These are phyloP conservation scores for Microdochium bolleyi DNA, from an alignment of 2,329 filamentous ascomycete genomes.

Conservation along the genomic window DNA sequence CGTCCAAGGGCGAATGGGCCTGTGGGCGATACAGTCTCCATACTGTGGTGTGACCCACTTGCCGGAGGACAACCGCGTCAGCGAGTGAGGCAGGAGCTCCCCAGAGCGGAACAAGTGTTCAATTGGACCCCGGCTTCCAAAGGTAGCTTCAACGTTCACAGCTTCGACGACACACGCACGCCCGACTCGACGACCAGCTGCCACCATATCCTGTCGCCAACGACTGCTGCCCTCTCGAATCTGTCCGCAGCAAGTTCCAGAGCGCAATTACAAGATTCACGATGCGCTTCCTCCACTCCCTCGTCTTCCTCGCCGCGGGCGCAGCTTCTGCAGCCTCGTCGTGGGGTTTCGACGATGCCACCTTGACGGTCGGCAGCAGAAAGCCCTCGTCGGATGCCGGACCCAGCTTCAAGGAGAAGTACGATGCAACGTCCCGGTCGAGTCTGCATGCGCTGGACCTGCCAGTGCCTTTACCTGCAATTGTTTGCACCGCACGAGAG, in stretches of 20 bases:
- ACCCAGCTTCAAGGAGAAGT: conserved; percentile 53
- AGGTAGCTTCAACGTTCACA: neutral
- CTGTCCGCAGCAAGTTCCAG: neutral
- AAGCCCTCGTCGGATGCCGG: conserved; percentile 41
- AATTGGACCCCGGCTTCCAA: conserved; percentile 1
- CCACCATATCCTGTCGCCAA: neutral
- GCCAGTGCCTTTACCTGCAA: no score
- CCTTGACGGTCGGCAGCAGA: conserved; percentile 57
- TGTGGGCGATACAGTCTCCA: neutral
- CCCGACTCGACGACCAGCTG: neutral
- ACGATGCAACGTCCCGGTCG: conserved; percentile 19
- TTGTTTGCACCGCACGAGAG: no score
- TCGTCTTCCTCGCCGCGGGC: conserved; percentile 40
- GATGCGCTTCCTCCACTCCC: conserved; percentile 33
- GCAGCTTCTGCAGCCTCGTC: conserved; percentile 45
- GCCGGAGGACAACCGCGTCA: conserved; percentile 3
- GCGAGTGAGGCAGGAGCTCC: neutral
- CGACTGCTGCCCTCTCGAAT: neutral
- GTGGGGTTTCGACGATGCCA: conserved; percentile 70
- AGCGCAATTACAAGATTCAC: neutral
- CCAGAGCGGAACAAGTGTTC: conserved; percentile 3
- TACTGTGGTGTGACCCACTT: conserved; percentile 1
- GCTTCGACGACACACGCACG: neutral
- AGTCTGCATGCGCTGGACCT: no score
- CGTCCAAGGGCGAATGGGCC: no score